A percentile compares a stretch with the other conserved stretches of the same genome.
Conservation (phyloP, 1,139 yeast genomes). For the Williopsis jadinii region DNA sequence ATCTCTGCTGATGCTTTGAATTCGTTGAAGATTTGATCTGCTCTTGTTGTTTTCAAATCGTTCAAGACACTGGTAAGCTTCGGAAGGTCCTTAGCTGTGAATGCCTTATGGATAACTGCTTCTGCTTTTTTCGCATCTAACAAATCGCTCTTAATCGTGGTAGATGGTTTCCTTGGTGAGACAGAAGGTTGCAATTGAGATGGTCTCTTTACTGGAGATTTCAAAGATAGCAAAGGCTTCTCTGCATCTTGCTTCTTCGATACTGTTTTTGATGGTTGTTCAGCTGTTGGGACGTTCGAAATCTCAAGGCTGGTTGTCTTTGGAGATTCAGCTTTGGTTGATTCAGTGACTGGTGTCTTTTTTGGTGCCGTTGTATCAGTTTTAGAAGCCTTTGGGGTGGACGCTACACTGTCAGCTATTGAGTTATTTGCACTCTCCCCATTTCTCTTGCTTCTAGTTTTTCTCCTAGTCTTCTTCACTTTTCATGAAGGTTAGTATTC, state of each 20-base stretch:
- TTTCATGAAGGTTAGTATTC: too few species aligned
- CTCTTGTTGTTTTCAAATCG: slow-evolving; percentile 20
- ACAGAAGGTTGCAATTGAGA: slow-evolving; percentile 14
- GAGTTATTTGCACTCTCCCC: not conserved
- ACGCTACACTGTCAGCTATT: not conserved
- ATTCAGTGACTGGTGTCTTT: not conserved
- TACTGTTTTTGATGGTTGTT: too few species aligned
- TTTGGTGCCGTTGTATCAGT: not conserved
- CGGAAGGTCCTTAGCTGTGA: slow-evolving; percentile 14
- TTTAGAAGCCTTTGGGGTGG: not conserved
- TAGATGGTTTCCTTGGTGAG: slow-evolving; percentile 4
- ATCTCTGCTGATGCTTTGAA: slow-evolving; percentile 24
- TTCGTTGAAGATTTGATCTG: slow-evolving; percentile 26
- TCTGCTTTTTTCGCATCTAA: slow-evolving; percentile 12
- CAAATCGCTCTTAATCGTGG: slow-evolving; percentile 2
- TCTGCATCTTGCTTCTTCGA: too few species aligned
- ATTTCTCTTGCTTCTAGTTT: not conserved
- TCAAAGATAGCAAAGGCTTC: not conserved
- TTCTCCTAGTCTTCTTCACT: slow-evolving; percentile 1
- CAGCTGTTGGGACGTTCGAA: too few species aligned
- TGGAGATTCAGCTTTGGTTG: too few species aligned
- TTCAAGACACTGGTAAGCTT: slow-evolving; percentile 18
- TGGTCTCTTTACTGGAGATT: slow-evolving; percentile 4
- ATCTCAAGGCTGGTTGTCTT: too few species aligned
- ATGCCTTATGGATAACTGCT: slow-evolving; percentile 10